These are phyloP conservation scores for Gyromitra esculenta DNA, from an alignment of 2,329 filamentous ascomycete genomes.

Conservation along the genomic window DNA sequence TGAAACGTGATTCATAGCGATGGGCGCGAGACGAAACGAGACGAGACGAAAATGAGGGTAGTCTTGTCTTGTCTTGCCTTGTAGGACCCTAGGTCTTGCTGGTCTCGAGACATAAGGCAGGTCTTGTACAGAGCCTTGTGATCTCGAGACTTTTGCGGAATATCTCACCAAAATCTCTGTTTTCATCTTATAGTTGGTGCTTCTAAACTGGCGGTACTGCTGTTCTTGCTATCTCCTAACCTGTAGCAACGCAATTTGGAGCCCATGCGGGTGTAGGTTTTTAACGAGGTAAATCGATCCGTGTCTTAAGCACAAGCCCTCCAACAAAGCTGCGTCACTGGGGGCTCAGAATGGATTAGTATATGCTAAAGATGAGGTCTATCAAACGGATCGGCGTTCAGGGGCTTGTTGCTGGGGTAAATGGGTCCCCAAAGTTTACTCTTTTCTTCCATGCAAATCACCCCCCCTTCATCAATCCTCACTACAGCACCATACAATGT, in stretches of 20 bases:
- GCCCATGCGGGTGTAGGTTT: neutral
- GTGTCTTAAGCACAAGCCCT: neutral
- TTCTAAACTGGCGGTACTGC: neutral
- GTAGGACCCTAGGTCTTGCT: no score
- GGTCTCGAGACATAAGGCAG: no score
- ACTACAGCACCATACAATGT: neutral
- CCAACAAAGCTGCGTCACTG: neutral
- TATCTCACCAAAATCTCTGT: neutral
- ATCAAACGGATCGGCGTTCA: neutral
- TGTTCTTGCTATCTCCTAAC: slow-evolving; percentile 1
- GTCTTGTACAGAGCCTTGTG: no score
- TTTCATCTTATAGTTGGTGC: neutral
- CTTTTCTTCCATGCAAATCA: slow-evolving; percentile 4
- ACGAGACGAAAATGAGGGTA: no score
- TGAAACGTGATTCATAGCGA: neutral
- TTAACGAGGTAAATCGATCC: neutral
- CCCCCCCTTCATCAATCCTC: neutral
- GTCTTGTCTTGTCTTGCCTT: no score
- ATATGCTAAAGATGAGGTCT: neutral
- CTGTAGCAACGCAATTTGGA: neutral
- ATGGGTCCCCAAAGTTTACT: neutral
- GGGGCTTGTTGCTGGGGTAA: neutral
- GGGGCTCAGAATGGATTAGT: neutral
- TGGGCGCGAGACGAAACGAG: neutral
- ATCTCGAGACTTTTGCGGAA: no score